These are phyloP conservation scores for Pseudopyrenochaeta lycopersici DNA, from an alignment of 2,329 filamentous ascomycete genomes.

Conservation along the genomic window DNA sequence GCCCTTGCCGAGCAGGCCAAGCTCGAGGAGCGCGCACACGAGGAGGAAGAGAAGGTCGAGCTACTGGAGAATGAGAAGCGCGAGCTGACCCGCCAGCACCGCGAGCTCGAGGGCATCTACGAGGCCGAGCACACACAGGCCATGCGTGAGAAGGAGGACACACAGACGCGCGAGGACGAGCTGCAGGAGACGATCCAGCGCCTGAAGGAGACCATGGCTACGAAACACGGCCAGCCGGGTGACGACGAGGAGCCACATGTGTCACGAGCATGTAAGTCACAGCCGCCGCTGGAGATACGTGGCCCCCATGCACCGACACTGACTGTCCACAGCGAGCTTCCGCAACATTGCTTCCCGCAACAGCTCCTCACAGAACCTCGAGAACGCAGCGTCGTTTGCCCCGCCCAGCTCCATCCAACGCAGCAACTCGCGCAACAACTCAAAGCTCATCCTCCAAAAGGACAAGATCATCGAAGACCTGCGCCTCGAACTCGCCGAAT, in stretches of 20 bases:
- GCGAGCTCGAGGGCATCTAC: conserved; percentile 92
- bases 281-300: neutral
- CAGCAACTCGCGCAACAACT: conserved; percentile 89
- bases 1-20: conserved; percentile 82
- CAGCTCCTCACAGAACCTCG: conserved; percentile 70
- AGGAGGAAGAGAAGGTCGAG: conserved; percentile 85
- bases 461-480: conserved; percentile 95
- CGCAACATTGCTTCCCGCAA: conserved; percentile 54
- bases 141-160: conserved; percentile 91
- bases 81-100: conserved; percentile 81
- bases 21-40: conserved; percentile 87
- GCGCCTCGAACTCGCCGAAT: conserved; percentile 89
- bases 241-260: conserved; percentile 61
- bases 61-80: conserved; percentile 83
- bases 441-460: conserved; percentile 90
- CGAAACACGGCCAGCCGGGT: conserved; percentile 68
- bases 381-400: conserved; percentile 83
- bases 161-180: conserved; percentile 84
- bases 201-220: conserved; percentile 86
- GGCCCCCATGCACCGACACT: conserved; percentile 18
- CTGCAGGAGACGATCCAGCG: conserved; percentile 90
- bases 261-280: conserved; percentile 61
- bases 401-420: conserved; percentile 84
- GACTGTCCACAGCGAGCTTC: conserved; percentile 48
- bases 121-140: conserved; percentile 88